These are phyloP conservation scores for Verticillium dahliae DNA, from an alignment of 2,329 filamentous ascomycete genomes.

Conservation along the genomic window DNA sequence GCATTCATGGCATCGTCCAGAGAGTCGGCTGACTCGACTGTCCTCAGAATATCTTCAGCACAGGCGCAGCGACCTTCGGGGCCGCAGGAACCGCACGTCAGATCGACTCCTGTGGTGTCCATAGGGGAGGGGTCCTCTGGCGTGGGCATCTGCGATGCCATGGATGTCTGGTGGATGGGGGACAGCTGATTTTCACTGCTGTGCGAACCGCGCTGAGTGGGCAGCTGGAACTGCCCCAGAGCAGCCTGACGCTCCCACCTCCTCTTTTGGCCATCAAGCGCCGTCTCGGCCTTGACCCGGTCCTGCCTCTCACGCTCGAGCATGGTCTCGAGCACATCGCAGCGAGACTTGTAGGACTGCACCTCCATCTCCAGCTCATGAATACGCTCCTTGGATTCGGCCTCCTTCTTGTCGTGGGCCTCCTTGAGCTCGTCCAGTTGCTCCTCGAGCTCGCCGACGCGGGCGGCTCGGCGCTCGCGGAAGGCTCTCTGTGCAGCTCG, in stretches of 20 bases:
- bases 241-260: constrained; percentile 9
- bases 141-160: constrained; percentile 52
- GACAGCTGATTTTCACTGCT: constrained; percentile 6
- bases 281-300: constrained; percentile 34
- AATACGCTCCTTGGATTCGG: constrained; percentile 51
- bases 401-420: constrained; percentile 48
- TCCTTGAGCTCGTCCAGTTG: constrained; percentile 57
- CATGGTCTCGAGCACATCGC: constrained; percentile 56
- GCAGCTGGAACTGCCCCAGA: constrained; percentile 6
- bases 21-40: constrained; percentile 48
- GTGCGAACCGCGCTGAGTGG: constrained; percentile 5
- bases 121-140: constrained; percentile 38
- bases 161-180: constrained; percentile 35
- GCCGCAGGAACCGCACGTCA: constrained; percentile 51
- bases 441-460: constrained; percentile 70
- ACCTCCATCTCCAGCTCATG: constrained; percentile 57
- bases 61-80: constrained; percentile 49
- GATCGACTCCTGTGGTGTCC: constrained; percentile 22
- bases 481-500: constrained; percentile 87
- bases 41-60: constrained; percentile 50
- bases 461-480: constrained; percentile 76
- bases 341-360: constrained; percentile 57
- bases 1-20: constrained; percentile 53
- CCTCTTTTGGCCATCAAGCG: constrained; percentile 24
- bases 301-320: constrained; percentile 52